Evolutionary conservation across 768 basidiomycete genomes (phyloP).

Genomic region (Tephrocybe sp.): DNA sequence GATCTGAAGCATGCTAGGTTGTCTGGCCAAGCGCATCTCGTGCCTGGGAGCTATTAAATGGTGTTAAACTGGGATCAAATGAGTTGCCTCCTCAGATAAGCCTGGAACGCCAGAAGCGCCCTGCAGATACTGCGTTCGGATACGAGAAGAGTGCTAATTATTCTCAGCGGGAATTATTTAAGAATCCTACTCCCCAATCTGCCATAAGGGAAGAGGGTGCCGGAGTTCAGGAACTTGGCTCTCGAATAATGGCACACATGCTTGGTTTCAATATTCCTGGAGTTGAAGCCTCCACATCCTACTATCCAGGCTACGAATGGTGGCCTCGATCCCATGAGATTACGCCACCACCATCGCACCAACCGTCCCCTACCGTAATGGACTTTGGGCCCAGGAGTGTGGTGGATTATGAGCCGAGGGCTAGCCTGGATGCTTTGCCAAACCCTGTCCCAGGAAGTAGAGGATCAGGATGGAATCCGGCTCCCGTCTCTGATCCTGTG

Average conservation of each 20-base stretch:
- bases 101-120: constrained; percentile 51
- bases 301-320: constrained; percentile 61
- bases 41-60: constrained; percentile 64
- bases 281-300: constrained; percentile 57
- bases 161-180: constrained; percentile 39
- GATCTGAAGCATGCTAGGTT: constrained; percentile 24
- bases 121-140: constrained; percentile 63
- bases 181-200: constrained; percentile 18
- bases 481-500: constrained; percentile 10
- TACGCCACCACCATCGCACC: constrained; percentile 17
- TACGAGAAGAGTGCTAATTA: constrained; percentile 47
- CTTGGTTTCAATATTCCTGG: constrained; percentile 64
- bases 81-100: constrained; percentile 33
- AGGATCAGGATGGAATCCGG: constrained; percentile 11
- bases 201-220: constrained; percentile 26
- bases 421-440: neutral
- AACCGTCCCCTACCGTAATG: constrained; percentile 11
- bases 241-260: constrained; percentile 72
- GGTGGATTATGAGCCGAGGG: neutral
- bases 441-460: constrained; percentile 2
- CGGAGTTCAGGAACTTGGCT: constrained; percentile 62
- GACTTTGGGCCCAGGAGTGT: constrained; percentile 6
- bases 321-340: constrained; percentile 48
- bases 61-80: constrained; percentile 56
- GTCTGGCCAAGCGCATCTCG: constrained; percentile 72